Conservation (phyloP, 108 stramenopile species). For the Schizochytrium sp. region DNA sequence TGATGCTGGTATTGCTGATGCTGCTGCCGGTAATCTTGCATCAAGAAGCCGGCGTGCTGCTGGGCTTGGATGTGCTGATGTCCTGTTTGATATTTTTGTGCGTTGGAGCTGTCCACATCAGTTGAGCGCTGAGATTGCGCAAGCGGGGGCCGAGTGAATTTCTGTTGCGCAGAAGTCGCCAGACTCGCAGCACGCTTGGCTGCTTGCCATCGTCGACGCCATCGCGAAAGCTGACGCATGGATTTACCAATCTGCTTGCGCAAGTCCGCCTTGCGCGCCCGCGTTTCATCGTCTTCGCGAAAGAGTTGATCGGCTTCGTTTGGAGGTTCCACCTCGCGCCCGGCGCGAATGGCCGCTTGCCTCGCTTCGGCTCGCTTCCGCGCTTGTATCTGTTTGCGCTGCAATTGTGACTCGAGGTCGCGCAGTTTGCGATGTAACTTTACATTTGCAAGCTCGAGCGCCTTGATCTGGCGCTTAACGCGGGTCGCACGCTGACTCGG, state of each 20-base stretch:
- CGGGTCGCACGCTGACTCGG: not conserved
- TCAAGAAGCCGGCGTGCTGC: no score
- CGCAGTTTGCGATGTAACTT: not conserved
- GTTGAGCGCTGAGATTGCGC: no score
- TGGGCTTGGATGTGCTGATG: no score
- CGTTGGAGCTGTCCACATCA: no score
- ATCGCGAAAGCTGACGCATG: not conserved
- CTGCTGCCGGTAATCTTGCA: no score
- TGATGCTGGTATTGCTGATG: no score
- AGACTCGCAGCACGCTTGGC: not conserved
- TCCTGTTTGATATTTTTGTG: no score
- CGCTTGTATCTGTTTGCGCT: not conserved
- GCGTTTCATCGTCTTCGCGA: not conserved
- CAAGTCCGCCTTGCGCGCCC: not conserved
- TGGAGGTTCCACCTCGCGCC: not conserved
- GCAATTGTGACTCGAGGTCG: not conserved
- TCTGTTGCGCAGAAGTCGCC: not conserved
- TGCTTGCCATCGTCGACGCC: not conserved
- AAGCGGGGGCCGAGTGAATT: no score
- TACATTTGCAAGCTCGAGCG: not conserved
- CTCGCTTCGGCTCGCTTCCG: not conserved
- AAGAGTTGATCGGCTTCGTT: not conserved
- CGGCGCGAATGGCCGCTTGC: not conserved
- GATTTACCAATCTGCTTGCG: not conserved
- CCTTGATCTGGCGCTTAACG: not conserved